These are phyloP conservation scores for Gautieria morchelliformis DNA, from an alignment of 768 basidiomycete genomes.

Conservation along the genomic window DNA sequence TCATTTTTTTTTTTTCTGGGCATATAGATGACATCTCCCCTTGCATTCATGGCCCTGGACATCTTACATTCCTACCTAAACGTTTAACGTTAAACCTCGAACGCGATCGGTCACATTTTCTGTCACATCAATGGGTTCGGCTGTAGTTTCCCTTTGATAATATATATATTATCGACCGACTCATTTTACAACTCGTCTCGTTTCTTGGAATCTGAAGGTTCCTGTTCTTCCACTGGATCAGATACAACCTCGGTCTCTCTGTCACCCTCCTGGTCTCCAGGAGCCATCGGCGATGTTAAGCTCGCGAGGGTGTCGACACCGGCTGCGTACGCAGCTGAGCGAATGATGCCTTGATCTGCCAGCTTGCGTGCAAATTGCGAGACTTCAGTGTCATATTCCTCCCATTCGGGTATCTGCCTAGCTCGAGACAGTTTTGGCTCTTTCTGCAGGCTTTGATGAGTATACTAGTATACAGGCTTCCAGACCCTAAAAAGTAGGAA, in stretches of 20 bases:
- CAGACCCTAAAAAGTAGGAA: neutral
- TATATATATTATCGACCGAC: neutral
- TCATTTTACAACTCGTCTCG: neutral
- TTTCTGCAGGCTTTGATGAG: constrained; percentile 49
- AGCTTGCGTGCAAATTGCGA: constrained; percentile 69
- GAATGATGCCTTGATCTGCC: constrained; percentile 60
- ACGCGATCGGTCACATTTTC: neutral
- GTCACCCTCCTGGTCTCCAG: neutral
- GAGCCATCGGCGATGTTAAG: constrained; percentile 18
- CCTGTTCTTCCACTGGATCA: neutral
- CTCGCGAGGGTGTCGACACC: constrained; percentile 61
- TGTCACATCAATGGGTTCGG: neutral
- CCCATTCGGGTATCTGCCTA: constrained; percentile 96
- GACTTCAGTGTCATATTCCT: constrained; percentile 86
- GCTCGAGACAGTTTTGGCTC: constrained; percentile 93
- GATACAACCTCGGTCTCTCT: neutral
- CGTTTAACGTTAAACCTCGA: neutral
- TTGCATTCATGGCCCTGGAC: too few relatives aligned
- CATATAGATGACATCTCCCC: too few relatives aligned
- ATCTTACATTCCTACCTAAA: too few relatives aligned
- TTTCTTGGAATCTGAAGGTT: neutral
- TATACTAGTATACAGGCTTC: neutral
- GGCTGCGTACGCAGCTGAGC: constrained; percentile 54
- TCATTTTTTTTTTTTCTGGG: too few relatives aligned
- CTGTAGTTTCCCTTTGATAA: neutral